These are phyloP conservation scores for Penicillium sp. DNA, from an alignment of 2,329 filamentous ascomycete genomes.

Conservation along the genomic window DNA sequence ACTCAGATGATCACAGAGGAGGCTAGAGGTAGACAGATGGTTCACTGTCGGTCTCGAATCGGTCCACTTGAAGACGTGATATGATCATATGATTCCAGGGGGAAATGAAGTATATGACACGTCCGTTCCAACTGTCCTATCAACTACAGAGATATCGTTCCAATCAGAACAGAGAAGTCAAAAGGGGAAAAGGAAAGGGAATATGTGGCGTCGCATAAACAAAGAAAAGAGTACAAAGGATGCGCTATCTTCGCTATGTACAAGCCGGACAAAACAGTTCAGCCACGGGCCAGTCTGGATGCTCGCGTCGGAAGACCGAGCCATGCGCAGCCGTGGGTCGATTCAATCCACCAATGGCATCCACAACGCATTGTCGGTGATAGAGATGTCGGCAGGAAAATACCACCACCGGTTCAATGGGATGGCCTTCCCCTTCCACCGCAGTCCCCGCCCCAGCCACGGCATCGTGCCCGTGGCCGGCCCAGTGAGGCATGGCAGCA, in stretches of 20 bases:
- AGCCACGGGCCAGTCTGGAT: conserved; percentile 29
- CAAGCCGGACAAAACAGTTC: conserved; percentile 41
- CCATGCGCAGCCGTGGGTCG: conserved; percentile 12
- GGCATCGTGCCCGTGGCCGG: conserved; percentile 16
- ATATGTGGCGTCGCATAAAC: neutral
- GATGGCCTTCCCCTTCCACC: neutral
- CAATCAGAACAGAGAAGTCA: neutral
- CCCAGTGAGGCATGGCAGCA: conserved; percentile 24
- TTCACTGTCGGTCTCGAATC: neutral
- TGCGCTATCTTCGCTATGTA: conserved; percentile 32
- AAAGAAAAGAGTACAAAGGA: conserved; percentile 2
- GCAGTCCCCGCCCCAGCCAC: neutral
- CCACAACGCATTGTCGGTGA: conserved; percentile 48
- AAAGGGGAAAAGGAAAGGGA: neutral
- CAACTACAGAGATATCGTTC: neutral
- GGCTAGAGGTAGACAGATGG: neutral
- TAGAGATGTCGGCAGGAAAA: conserved; percentile 54
- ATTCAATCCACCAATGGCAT: conserved; percentile 20
- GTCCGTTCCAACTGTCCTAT: neutral
- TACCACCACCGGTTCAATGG: conserved; percentile 41
- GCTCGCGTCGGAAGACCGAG: conserved; percentile 22
- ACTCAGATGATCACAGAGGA: neutral
- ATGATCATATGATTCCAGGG: neutral
- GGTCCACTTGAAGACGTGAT: neutral
- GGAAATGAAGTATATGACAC: conserved; percentile 9